A percentile compares a stretch with the other conserved stretches of the same genome.
Conservation (phyloP, 1,284 basidiomycete genomes). For the Phlebopus sp. region DNA sequence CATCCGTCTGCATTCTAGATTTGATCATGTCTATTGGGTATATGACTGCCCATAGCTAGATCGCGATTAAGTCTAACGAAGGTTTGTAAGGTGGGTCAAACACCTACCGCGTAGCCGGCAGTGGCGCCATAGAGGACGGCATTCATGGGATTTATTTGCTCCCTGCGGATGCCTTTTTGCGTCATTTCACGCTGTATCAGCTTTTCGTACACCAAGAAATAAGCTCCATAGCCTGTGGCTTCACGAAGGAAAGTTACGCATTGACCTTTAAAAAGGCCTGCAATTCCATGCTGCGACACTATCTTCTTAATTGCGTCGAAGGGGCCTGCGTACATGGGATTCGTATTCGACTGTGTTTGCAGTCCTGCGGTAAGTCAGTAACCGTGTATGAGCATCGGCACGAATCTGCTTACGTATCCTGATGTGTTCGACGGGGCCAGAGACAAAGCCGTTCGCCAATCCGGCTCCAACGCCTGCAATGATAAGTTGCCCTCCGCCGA, state of each 20-base stretch:
- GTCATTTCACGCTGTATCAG: slow-evolving; percentile 83
- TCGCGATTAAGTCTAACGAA: slow-evolving; percentile 2
- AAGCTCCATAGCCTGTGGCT: slow-evolving; percentile 81
- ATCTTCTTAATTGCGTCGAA: slow-evolving; percentile 86
- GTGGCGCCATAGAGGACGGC: slow-evolving; percentile 84
- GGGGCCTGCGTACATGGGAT: slow-evolving; percentile 78
- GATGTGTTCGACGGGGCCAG: slow-evolving; percentile 96
- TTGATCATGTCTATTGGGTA: slow-evolving; percentile 96
- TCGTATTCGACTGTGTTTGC: slow-evolving; percentile 81
- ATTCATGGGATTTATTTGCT: slow-evolving; percentile 74
- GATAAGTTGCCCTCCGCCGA: slow-evolving; percentile 70
- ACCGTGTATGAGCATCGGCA: not conserved
- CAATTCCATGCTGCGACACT: slow-evolving; percentile 68
- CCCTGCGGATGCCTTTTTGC: slow-evolving; percentile 65
- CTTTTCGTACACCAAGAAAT: slow-evolving; percentile 93
- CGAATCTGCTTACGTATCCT: slow-evolving; percentile 77
- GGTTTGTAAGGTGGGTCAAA: not conserved
- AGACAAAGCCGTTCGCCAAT: slow-evolving; percentile 88
- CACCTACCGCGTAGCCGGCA: slow-evolving; percentile 78
- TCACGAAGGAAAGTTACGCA: slow-evolving; percentile 88
- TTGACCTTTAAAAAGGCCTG: slow-evolving; percentile 91
- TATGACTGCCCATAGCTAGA: slow-evolving; percentile 78
- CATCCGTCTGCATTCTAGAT: slow-evolving; percentile 93
- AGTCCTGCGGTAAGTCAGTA: slow-evolving; percentile 53
- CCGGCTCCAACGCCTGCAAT: slow-evolving; percentile 82